Evolutionary conservation across 257 asterid species (phyloP).

Genomic region (Solanum sitiens): DNA sequence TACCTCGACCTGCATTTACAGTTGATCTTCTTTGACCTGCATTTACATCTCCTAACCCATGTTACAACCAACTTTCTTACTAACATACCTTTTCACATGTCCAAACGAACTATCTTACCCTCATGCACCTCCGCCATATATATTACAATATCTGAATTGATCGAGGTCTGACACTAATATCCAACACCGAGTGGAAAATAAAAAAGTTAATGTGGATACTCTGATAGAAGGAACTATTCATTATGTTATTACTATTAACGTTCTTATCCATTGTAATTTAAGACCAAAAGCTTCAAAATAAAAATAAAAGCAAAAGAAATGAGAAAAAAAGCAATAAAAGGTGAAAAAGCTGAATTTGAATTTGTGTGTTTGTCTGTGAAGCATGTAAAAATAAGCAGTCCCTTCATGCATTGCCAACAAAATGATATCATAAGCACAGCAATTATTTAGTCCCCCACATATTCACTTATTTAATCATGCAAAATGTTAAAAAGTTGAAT

Average conservation of each 20-base stretch:
- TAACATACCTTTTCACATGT: too few species aligned
- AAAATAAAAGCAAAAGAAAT: neutral
- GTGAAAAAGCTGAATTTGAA: conserved; percentile 39
- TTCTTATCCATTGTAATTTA: neutral
- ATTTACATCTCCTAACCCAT: neutral
- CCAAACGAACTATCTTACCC: neutral
- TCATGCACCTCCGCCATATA: too few species aligned
- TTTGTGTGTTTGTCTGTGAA: conserved; percentile 8
- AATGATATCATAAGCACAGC: conserved; percentile 38
- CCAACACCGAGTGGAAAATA: fast-evolving
- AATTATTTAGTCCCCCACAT: conserved; percentile 69
- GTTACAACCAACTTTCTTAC: neutral
- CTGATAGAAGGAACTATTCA: neutral
- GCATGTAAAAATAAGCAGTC: conserved; percentile 10
- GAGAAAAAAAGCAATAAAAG: neutral
- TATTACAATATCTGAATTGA: too few species aligned
- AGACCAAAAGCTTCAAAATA: neutral
- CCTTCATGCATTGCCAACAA: conserved; percentile 14
- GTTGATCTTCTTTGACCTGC: neutral
- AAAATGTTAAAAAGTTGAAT: neutral
- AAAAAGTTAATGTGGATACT: neutral
- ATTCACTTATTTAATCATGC: conserved; percentile 3
- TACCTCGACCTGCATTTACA: too few species aligned
- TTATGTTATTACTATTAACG: too few species aligned
- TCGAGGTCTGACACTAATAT: too few species aligned